phyloP scores from a whole-genome alignment of 202 grass and related monocot genomes.

The Brachypodium distachyon region DNA sequence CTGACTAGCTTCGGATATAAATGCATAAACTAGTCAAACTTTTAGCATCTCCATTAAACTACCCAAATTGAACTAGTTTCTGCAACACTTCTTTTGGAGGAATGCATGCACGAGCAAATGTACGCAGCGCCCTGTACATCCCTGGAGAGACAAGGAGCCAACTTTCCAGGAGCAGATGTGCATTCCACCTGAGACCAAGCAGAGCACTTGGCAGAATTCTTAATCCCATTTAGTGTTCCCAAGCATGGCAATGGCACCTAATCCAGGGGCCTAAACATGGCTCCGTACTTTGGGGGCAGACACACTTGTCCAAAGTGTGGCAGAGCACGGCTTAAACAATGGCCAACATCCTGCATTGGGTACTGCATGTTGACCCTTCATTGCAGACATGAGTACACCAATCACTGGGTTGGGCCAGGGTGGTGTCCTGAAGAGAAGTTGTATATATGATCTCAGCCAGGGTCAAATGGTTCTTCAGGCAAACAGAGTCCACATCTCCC shows the following conservation, averaged over 20 bases:
- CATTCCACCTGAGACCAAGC: conserved; percentile 9
- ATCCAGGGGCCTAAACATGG: conserved; percentile 41
- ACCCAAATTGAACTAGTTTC: not conserved
- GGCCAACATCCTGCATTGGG: conserved; percentile 20
- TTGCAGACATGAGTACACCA: conserved; percentile 41
- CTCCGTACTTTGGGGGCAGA: conserved; percentile 28
- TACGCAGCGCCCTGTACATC: conserved; percentile 25
- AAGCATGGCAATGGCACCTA: conserved; percentile 28
- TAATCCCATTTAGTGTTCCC: conserved; percentile 24
- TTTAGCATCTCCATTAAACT: conserved; percentile 3
- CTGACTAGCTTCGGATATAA: not conserved
- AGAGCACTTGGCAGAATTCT: conserved; percentile 22
- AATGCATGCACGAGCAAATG: conserved; percentile 16
- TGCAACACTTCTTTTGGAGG: not conserved
- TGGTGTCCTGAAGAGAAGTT: not conserved
- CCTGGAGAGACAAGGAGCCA: conserved; percentile 23
- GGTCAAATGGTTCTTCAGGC: conserved; percentile 35
- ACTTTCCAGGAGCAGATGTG: conserved; percentile 29
- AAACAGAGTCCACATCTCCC: conserved; percentile 15
- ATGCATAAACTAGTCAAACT: not conserved
- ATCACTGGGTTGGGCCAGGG: conserved; percentile 23
- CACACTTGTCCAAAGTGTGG: conserved; percentile 18
- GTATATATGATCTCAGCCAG: conserved; percentile 35
- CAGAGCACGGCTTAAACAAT: conserved; percentile 32
- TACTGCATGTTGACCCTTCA: conserved; percentile 22